These are phyloP conservation scores for Russula earlei DNA, from an alignment of 768 basidiomycete genomes.

Conservation along the genomic window DNA sequence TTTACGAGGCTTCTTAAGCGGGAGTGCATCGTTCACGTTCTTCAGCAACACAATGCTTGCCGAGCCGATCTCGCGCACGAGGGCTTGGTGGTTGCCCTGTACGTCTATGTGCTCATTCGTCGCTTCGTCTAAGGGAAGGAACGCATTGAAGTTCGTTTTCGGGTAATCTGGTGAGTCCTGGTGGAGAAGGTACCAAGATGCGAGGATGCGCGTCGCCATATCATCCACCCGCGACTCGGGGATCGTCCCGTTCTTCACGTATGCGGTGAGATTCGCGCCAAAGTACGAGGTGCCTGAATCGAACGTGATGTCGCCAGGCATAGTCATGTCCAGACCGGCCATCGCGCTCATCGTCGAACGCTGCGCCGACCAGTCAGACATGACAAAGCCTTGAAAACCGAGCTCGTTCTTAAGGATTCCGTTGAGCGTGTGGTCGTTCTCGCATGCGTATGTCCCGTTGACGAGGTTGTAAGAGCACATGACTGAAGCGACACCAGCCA, in stretches of 20 bases:
- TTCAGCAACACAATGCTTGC: slow-evolving; percentile 53
- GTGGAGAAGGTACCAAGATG: slow-evolving; percentile 54
- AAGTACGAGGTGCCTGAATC: slow-evolving; percentile 50
- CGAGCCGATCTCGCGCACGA: slow-evolving; percentile 67
- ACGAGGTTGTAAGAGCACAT: slow-evolving; percentile 73
- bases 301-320: no score
- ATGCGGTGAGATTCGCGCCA: slow-evolving; percentile 54
- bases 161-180: slow-evolving; percentile 61
- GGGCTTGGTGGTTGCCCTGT: slow-evolving; percentile 52
- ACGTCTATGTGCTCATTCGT: slow-evolving; percentile 59
- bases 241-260: slow-evolving; percentile 68
- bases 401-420: slow-evolving; percentile 66
- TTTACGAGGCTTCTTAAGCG: slow-evolving; percentile 38
- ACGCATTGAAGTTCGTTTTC: slow-evolving; percentile 60
- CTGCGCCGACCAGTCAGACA: slow-evolving; percentile 67
- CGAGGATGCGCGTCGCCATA: slow-evolving; percentile 74
- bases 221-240: slow-evolving; percentile 57
- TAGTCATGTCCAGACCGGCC: slow-evolving; percentile 54
- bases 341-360: slow-evolving; percentile 51
- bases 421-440: slow-evolving; percentile 62
- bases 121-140: slow-evolving; percentile 38
- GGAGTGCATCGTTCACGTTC: no score
- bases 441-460: slow-evolving; percentile 66
- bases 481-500: slow-evolving; percentile 62
- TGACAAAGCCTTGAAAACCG: slow-evolving; percentile 70